These are phyloP conservation scores for Dioscorea alata DNA, from an alignment of 106 monocot genomes.

Conservation along the genomic window DNA sequence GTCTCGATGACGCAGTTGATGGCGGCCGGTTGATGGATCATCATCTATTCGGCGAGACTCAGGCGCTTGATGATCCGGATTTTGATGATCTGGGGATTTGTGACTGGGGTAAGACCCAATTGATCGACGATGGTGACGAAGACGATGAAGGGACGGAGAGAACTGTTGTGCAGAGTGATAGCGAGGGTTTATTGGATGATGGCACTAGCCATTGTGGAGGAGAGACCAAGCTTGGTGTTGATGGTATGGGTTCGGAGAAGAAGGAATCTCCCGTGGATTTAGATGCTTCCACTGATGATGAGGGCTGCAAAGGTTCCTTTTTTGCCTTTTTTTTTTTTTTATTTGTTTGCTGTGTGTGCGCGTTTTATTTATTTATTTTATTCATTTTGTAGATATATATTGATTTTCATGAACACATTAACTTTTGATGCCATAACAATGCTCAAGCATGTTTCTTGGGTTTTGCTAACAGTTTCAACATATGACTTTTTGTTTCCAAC, in stretches of 20 bases:
- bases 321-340: neutral
- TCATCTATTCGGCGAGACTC: conserved; percentile 21
- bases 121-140: conserved; percentile 10
- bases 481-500: too few species aligned
- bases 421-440: neutral
- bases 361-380: neutral
- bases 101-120: conserved; percentile 21
- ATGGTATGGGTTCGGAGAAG: neutral
- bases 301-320: conserved; percentile 15
- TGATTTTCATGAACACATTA: neutral
- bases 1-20: too few species aligned
- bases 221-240: neutral
- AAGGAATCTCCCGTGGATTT: conserved; percentile 19
- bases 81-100: neutral
- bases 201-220: neutral
- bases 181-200: conserved; percentile 15
- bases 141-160: conserved; percentile 11
- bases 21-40: neutral
- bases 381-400: neutral
- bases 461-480: too few species aligned
- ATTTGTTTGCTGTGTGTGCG: neutral
- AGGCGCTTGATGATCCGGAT: conserved; percentile 22
- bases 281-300: conserved; percentile 38
- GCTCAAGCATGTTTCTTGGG: neutral
- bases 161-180: conserved; percentile 14